Evolutionary conservation across 306 rosid species (phyloP), one percentile per base, ranked within the genome.

Genomic region (Ormosia emarginata): DNA sequence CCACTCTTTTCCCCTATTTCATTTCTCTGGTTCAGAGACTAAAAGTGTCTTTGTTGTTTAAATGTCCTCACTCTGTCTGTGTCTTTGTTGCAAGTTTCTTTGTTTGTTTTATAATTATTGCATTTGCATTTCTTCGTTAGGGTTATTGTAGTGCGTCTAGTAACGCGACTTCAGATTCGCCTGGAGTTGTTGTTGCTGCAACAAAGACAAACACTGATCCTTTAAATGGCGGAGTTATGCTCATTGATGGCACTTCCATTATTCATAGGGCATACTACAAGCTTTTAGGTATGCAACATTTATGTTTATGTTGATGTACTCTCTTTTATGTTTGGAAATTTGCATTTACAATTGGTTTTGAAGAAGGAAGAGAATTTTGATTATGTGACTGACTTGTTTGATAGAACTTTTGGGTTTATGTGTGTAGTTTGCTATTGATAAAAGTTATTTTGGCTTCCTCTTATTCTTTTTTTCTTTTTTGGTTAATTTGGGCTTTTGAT

Each of bases 191-290:
- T 79, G 30, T 70, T 36, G 71, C 82, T n/a, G n/a, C n/a, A n/a
- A n/a, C n/a, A n/a, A n/a, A n/a, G 65, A 80, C 74, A 37, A 78
- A 79, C n/a, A 33, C 55, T 1, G 81, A 68, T 65, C 81, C 93
- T 86, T 72, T 84, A 7, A 84, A 86, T 81, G 95, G 92, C 37
- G 90, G 99, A 89, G 94, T 91, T 2, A 95, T 95, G 99, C 94
- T 95, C 39, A 85, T 93, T 52, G 99, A 95, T 76, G 99, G 99
- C 72, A 88, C 98, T 2, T 90, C 99, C 9, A 75, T 95, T 56
- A 91, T 95, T 75, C 91, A 93, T 68, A 83, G 99, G 75, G 91
- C 99, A 0, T 95, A 95, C 87, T 93, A 87, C 91, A 95, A 92
- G 87, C 97, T 95, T 79, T 84, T 95, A 82, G 99, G 98, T 90